phyloP scores from a whole-genome alignment of 768 basidiomycete genomes.

The Agaricus sinodeliciosus region DNA sequence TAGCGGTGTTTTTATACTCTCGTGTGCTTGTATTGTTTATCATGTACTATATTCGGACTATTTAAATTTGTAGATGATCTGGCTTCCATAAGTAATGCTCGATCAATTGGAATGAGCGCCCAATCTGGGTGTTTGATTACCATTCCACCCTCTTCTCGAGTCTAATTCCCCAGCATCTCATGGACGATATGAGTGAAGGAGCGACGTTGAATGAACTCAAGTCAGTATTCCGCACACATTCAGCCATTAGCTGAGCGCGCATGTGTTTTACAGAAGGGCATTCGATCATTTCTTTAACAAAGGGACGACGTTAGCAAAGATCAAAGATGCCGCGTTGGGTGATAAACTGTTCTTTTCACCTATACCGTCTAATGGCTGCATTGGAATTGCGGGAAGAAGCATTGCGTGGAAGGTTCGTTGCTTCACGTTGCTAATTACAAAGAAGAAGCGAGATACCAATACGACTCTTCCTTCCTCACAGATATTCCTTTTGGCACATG shows the following conservation, averaged over 20 bases:
- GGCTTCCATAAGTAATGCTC: not conserved
- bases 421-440: slow-evolving; percentile 8
- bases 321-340: slow-evolving; percentile 59
- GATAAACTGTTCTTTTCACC: slow-evolving; percentile 48
- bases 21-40: not conserved
- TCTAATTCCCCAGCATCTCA: not conserved
- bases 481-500: slow-evolving; percentile 63
- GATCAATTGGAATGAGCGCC: not conserved
- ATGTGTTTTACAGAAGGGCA: slow-evolving; percentile 25
- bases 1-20: slow-evolving; percentile 22
- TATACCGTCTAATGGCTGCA: slow-evolving; percentile 21
- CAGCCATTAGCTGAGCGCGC: slow-evolving; percentile 5
- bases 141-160: not conserved
- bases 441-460: not conserved
- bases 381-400: slow-evolving; percentile 66
- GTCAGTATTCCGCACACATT: slow-evolving; percentile 11
- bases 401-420: slow-evolving; percentile 73
- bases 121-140: not conserved
- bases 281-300: slow-evolving; percentile 45
- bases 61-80: not conserved
- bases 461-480: slow-evolving; percentile 18
- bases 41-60: not conserved
- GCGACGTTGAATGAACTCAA: slow-evolving; percentile 9
- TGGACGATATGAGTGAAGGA: not conserved
- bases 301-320: slow-evolving; percentile 49